Percentiles rank a stretch among this genome's conserved stretches.
Conservation (phyloP, 2,329 filamentous ascomycete species). For the Huntiella omanensis region DNA sequence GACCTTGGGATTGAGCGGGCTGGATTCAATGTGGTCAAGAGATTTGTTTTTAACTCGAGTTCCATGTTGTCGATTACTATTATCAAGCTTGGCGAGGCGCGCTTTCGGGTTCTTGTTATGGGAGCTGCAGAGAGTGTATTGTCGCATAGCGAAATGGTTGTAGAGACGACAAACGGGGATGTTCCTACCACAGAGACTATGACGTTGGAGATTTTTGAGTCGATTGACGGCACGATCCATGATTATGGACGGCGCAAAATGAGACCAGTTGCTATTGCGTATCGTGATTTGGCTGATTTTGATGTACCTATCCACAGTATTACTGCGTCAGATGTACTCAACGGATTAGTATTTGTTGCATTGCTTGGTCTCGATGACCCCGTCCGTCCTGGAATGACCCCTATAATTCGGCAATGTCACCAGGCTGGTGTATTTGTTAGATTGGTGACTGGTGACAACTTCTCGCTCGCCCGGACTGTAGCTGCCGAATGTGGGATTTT, state of each 20-base stretch:
- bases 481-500: conserved; percentile 36
- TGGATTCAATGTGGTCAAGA: conserved; percentile 26
- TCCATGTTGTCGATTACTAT: conserved; percentile 39
- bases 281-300: conserved; percentile 40
- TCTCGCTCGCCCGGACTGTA: conserved; percentile 26
- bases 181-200: conserved; percentile 13
- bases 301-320: conserved; percentile 21
- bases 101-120: conserved; percentile 34
- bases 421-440: conserved; percentile 46
- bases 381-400: conserved; percentile 40
- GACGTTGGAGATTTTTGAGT: conserved; percentile 17
- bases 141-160: conserved; percentile 23
- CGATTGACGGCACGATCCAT: conserved; percentile 19
- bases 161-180: conserved; percentile 22
- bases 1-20: conserved; percentile 27
- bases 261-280: conserved; percentile 46
- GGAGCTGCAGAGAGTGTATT: conserved; percentile 39
- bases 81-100: conserved; percentile 25
- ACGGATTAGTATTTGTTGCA: conserved; percentile 22
- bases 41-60: conserved; percentile 34
- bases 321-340: conserved; percentile 12
- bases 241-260: conserved; percentile 47
- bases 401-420: conserved; percentile 43
- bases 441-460: conserved; percentile 37
- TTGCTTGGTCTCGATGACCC: conserved; percentile 49